A percentile compares a stretch with the other conserved stretches of the same genome.
phyloP scores from a whole-genome alignment of 768 basidiomycete genomes.

The Sistotremastrum suecicum region DNA sequence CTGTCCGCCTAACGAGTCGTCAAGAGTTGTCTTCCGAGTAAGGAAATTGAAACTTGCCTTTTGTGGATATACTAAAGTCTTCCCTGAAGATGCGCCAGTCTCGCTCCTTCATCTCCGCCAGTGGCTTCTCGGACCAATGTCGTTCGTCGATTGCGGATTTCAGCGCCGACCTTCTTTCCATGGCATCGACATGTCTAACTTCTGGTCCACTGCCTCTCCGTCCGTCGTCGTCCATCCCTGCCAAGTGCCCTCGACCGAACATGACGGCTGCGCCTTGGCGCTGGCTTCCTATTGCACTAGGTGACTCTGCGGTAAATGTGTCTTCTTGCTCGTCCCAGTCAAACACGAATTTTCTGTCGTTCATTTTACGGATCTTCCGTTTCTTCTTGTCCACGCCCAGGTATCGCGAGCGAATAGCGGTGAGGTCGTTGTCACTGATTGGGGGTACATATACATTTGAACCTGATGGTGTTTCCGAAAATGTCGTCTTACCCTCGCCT shows the following conservation, averaged over 20 bases:
- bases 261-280: constrained; percentile 77
- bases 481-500: no score
- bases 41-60: constrained; percentile 39
- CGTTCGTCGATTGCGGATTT: constrained; percentile 81
- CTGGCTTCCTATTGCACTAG: constrained; percentile 53
- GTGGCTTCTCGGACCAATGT: constrained; percentile 93
- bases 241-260: constrained; percentile 75
- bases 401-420: constrained; percentile 81
- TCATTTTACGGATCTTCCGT: constrained; percentile 87
- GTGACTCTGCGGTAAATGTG: constrained; percentile 68
- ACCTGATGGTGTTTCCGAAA: background rate
- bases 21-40: background rate
- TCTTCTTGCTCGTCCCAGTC: constrained; percentile 98
- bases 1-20: constrained; percentile 49
- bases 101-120: constrained; percentile 89
- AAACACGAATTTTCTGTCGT: constrained; percentile 96
- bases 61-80: constrained; percentile 90
- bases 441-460: constrained; percentile 31
- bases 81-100: constrained; percentile 99
- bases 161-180: constrained; percentile 71
- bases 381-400: constrained; percentile 92
- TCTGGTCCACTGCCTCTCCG: constrained; percentile 19
- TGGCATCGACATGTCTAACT: constrained; percentile 57
- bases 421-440: constrained; percentile 70
- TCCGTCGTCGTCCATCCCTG: constrained; percentile 76